Percentiles rank a stretch among this genome's conserved stretches.
Evolutionary conservation across 2,329 filamentous ascomycete species (phyloP).

Genomic region (Diplodia intermedia): DNA sequence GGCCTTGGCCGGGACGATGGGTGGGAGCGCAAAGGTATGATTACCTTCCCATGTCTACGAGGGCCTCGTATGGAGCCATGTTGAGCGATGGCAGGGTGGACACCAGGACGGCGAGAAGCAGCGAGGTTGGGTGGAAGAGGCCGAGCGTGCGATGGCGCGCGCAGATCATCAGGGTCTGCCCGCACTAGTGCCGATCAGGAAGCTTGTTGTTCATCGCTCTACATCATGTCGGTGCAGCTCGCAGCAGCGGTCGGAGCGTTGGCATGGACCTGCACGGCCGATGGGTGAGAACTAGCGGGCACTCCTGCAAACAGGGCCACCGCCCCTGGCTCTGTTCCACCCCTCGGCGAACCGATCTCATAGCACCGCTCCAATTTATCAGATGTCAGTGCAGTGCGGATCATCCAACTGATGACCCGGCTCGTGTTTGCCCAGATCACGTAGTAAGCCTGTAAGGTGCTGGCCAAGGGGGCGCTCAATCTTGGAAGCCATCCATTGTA

Average conservation of each 20-base stretch:
- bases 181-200: conserved; percentile 5
- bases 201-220: not conserved
- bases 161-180: conserved; percentile 7
- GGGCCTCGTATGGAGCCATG: conserved; percentile 32
- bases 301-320: no score
- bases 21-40: not conserved
- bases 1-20: not conserved
- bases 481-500: not conserved
- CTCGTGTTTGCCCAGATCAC: not conserved
- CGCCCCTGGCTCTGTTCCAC: not conserved
- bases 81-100: not conserved
- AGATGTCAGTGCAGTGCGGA: not conserved
- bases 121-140: not conserved
- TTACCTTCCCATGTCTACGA: conserved; percentile 37
- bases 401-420: not conserved
- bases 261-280: no score
- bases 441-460: no score
- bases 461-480: no score
- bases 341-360: no score
- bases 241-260: no score
- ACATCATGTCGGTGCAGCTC: no score
- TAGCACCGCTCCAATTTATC: not conserved
- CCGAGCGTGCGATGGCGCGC: not conserved
- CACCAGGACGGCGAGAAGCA: no score
- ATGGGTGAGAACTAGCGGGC: no score